Evolutionary conservation across 1,284 basidiomycete genomes (phyloP), one percentile per base, ranked within the genome.

Genomic region (Thecaphora frezii): DNA sequence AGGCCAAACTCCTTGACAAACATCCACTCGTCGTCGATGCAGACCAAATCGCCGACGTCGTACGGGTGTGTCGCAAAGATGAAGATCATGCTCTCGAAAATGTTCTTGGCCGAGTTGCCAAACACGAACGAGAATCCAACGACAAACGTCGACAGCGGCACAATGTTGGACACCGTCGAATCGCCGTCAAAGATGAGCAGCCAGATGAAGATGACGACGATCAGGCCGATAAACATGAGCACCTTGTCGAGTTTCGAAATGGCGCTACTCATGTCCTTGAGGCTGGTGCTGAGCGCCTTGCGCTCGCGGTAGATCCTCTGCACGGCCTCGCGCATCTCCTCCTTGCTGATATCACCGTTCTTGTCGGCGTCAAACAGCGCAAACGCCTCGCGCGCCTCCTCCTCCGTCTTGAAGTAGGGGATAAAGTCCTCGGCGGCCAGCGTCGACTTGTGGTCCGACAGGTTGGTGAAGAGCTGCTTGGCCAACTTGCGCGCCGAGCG

Each of bases 281-380:
- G 14, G 84, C 69, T 86, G 18, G 87, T 83, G 2, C 85, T 85
- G 33, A 91, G 81, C 2, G 88, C 83, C 69, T 89, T 89, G 21
- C 89, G 84, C 77, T 91, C 89, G 48, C 85, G 82, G 73, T 91
- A 91, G 48, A 91, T 90, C 28, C 88, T 82, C 69, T 89, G 87
- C 3, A 91, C 89, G 1, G 87, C 88, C 72, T 89, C 88, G 41
- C 89, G 85, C 89, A 91, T 91, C 80, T 91, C 89, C 30, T 82
- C 83, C 77, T 87, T 89, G 18, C 83, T 84, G 53, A 91, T 89
- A 69, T 91, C 89, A 10, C 89, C 90, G 69, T 91, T 91, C 16
- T 84, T 86, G 74, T 91, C 90, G 72, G 88, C 88, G 76, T 91
- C 90, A 61, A 91, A 91, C 7, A 90, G 71, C 19, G 82, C 81